phyloP scores from a whole-genome alignment of 2,329 filamentous ascomycete genomes.

The Aspergillus versicolor region DNA sequence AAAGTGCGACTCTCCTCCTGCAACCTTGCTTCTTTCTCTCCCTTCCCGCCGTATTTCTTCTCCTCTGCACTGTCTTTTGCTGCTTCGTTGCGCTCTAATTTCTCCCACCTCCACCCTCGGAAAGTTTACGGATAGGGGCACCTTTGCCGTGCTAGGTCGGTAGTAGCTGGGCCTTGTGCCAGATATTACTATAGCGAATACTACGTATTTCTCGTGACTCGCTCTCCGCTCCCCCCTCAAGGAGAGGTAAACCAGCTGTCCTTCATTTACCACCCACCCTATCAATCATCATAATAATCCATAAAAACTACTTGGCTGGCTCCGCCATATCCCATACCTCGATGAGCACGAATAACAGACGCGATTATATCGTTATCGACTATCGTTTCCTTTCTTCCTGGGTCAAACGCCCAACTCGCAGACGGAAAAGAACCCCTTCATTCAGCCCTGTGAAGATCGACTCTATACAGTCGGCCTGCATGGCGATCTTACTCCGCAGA shows the following conservation, averaged over 20 bases:
- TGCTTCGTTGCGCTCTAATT: neutral
- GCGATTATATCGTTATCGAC: slow-evolving; percentile 33
- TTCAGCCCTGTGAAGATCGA: slow-evolving; percentile 11
- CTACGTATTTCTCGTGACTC: slow-evolving; percentile 3
- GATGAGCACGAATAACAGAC: slow-evolving; percentile 36
- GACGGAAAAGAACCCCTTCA: slow-evolving; percentile 22
- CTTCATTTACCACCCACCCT: neutral
- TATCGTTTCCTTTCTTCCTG: slow-evolving; percentile 37
- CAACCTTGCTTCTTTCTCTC: slow-evolving; percentile 5
- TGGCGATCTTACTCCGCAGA: slow-evolving; percentile 24
- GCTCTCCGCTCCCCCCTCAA: neutral
- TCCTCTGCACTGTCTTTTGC: neutral
- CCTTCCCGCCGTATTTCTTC: neutral
- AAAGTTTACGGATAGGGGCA: neutral
- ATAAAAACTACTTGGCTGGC: neutral
- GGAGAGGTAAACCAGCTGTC: neutral
- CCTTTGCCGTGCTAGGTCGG: neutral
- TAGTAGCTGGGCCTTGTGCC: neutral
- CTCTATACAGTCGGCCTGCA: slow-evolving; percentile 20
- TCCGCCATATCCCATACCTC: slow-evolving; percentile 27
- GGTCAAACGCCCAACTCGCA: slow-evolving; percentile 29
- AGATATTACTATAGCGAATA: slow-evolving; percentile 2
- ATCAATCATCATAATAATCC: neutral
- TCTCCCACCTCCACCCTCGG: neutral
- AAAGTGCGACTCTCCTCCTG: neutral